A percentile compares a stretch with the other conserved stretches of the same genome.
These are phyloP conservation scores for Atkinsonella hypoxylon DNA, from an alignment of 2,329 filamentous ascomycete species.

Conservation along the genomic window DNA sequence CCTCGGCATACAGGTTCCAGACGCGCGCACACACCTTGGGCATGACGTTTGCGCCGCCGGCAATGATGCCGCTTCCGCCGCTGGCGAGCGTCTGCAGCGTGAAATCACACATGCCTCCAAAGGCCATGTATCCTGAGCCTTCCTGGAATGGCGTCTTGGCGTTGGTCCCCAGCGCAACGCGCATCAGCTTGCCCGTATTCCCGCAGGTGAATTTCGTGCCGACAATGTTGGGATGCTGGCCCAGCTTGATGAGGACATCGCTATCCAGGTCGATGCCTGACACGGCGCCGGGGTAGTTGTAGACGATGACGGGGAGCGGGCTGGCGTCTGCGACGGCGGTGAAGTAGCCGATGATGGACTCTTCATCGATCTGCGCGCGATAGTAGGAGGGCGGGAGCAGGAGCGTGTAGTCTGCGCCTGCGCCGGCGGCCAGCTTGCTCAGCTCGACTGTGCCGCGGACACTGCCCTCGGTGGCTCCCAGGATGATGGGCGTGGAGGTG, in stretches of 20 bases:
- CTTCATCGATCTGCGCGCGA: constrained; percentile 62
- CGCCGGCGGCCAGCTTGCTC: constrained; percentile 51
- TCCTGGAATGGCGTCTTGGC: constrained; percentile 52
- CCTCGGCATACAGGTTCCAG: constrained; percentile 63
- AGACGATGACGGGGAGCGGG: constrained; percentile 68
- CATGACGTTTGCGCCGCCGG: constrained; percentile 74
- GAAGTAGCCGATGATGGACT: constrained; percentile 63
- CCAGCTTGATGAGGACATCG: constrained; percentile 70
- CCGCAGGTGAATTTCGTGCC: constrained; percentile 90
- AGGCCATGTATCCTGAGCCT: constrained; percentile 66
- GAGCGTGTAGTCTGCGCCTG: constrained; percentile 70
- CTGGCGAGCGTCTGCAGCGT: constrained; percentile 69
- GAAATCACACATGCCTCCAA: constrained; percentile 81
- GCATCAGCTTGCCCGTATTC: constrained; percentile 79
- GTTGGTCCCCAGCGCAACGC: constrained; percentile 60
- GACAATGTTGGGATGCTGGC: constrained; percentile 69
- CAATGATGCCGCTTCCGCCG: constrained; percentile 75
- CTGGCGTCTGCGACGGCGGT: constrained; percentile 61
- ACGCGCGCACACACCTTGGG: constrained; percentile 71
- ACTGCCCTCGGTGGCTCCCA: constrained; percentile 71
- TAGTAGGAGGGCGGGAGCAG: constrained; percentile 78
- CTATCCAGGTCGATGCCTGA: constrained; percentile 84
- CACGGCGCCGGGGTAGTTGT: constrained; percentile 86
- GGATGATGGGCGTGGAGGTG: constrained; percentile 62
- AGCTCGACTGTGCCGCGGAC: constrained; percentile 71